Evolutionary conservation across 768 basidiomycete genomes (phyloP).

Genomic region (Kwoniella sp.): DNA sequence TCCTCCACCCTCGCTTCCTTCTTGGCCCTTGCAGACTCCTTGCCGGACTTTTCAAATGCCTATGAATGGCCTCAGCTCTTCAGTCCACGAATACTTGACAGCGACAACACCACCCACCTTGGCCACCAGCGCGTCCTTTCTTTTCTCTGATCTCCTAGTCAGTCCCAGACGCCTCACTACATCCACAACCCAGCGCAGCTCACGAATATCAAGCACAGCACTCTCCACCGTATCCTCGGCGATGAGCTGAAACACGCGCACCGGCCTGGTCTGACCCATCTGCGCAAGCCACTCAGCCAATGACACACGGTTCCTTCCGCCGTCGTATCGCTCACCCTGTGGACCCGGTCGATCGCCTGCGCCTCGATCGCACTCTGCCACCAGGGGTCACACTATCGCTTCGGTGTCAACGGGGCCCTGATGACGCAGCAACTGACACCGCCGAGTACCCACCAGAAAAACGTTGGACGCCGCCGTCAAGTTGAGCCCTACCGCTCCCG

Average conservation of each 20-base stretch:
- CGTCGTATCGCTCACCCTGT: conserved; percentile 21
- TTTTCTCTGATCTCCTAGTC: conserved; percentile 55
- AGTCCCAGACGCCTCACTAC: neutral
- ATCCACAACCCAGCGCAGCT: conserved; percentile 4
- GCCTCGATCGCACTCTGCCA: conserved; percentile 46
- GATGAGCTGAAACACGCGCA: conserved; percentile 83
- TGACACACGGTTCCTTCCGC: neutral
- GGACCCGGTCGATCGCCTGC: conserved; percentile 39
- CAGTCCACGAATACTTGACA: conserved; percentile 9
- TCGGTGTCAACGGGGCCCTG: conserved; percentile 7
- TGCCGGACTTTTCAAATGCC: conserved; percentile 79
- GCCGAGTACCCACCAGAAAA: conserved; percentile 47
- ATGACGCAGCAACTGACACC: no score
- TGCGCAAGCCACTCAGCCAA: no score
- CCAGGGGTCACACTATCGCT: conserved; percentile 39
- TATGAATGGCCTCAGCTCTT: conserved; percentile 45
- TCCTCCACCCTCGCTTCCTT: conserved; percentile 79
- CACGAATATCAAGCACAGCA: conserved; percentile 75
- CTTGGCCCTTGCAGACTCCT: conserved; percentile 69
- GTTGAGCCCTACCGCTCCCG: conserved; percentile 79
- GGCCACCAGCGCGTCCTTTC: conserved; percentile 72
- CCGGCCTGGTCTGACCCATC: conserved; percentile 76
- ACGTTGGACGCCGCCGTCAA: conserved; percentile 82
- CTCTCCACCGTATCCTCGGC: conserved; percentile 85
- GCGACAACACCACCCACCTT: conserved; percentile 54